Base-by-base conservation (phyloP, 306 rosid species). In the Medicago arabica region DNA sequence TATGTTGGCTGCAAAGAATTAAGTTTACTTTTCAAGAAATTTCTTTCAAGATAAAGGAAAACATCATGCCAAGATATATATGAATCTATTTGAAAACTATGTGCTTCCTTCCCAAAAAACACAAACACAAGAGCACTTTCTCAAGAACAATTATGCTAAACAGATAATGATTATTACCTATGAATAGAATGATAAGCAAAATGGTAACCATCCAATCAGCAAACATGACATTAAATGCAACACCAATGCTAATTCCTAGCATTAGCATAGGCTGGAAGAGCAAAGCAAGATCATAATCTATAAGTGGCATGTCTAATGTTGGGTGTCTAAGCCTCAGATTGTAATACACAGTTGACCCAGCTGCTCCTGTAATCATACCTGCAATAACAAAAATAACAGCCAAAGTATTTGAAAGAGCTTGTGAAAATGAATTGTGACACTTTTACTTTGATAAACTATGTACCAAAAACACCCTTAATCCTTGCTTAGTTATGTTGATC, bases 361-460 rank as follows among this genome's bases (percentile, higher is more conserved):
- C 97, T 25, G 97, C 97, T 14, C 97, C 97, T 88, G 87, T 89
- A 6, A 91, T 87, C 97, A 91, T 91, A 82, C 96, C 96, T 91
- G 75, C 64, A 40, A 58, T 41, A 34, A 71, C n/a, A 21, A 65
- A 72, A 73, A 65, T 15, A 75, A 14, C 34, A 44, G n/a, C 17
- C 43, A 57, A 58, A 23, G 28, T 2, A 36, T 34, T 34, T 5
- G 7, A 34, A 23, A 23, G 28, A 1, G 28, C 28, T 23, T 23
- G 2, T 2, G 28, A 23, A 23, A 23, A 23, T 23, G 28, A 23
- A 21, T 21, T 21, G 23, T 1, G 23, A 21, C 23, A 21, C 23
- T n/a, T n/a, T n/a, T n/a, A n/a, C n/a, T n/a, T n/a, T n/a, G n/a
- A n/a, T n/a, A n/a, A n/a, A n/a, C n/a, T n/a, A n/a, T n/a, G n/a